phyloP scores from a whole-genome alignment of 2,329 filamentous ascomycete genomes.

The Chalara sp. region DNA sequence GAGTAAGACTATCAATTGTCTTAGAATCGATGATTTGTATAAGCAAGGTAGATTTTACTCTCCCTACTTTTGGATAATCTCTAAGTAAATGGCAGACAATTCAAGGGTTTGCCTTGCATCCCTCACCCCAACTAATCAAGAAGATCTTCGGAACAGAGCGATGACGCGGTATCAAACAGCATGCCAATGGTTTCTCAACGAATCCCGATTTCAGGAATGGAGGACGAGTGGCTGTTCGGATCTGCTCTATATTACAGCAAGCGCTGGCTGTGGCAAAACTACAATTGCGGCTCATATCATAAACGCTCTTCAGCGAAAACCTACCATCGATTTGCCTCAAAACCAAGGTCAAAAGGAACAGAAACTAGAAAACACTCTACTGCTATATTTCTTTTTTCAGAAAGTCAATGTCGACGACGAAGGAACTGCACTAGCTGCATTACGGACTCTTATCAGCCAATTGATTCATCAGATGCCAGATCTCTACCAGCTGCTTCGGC shows the following conservation, averaged over 20 bases:
- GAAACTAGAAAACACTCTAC: neutral
- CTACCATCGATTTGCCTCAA: neutral
- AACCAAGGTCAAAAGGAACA: neutral
- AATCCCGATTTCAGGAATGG: neutral
- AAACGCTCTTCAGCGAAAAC: neutral
- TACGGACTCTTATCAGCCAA: constrained; percentile 1
- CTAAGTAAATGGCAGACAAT: neutral
- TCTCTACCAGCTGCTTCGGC: neutral
- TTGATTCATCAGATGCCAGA: constrained; percentile 1
- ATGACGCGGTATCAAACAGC: neutral
- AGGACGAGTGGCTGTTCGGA: neutral
- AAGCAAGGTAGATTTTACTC: neutral
- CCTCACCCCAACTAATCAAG: neutral
- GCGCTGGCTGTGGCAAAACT: constrained; percentile 2
- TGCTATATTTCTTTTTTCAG: constrained; percentile 4
- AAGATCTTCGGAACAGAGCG: neutral
- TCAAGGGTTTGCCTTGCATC: neutral
- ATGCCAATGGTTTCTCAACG: neutral
- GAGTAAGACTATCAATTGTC: neutral
- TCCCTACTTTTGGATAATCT: neutral
- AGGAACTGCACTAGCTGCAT: neutral
- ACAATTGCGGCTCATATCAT: constrained; percentile 3
- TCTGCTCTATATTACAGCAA: constrained; percentile 4
- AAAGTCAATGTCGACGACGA: neutral
- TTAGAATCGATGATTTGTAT: neutral